Evolutionary conservation across 169 alveolate genomes (phyloP), one percentile per base, ranked within the genome.

Genomic region (Theileria orientalis): DNA sequence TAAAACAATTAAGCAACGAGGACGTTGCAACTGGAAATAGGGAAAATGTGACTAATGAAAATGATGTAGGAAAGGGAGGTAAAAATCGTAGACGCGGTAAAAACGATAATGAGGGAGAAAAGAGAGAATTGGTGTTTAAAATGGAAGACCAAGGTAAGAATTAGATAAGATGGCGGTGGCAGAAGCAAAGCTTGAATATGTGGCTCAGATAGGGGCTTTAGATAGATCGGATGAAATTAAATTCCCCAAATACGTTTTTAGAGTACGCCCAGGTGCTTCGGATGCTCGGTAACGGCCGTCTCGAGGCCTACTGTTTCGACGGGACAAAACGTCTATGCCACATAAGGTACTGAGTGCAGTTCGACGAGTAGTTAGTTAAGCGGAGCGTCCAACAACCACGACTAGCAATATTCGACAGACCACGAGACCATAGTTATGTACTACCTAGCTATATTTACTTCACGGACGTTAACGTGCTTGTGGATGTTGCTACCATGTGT

Each of bases 21-120:
- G n/a, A n/a, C n/a, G n/a, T n/a, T n/a, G n/a, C n/a, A n/a, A n/a
- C n/a, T n/a, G n/a, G n/a, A n/a, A n/a, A n/a, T n/a, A n/a, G n/a
- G n/a, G n/a, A n/a, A n/a, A n/a, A n/a, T n/a, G n/a, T n/a, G n/a
- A n/a, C n/a, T n/a, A n/a, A n/a, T n/a, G n/a, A n/a, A n/a, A n/a
- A n/a, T n/a, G n/a, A n/a, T n/a, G n/a, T 42, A 86, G 99, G 99
- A 35, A 96, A 96, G 94, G 99, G 99, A 69, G 99, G 99, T 23
- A 97, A 97, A 86, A 97, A 96, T 90, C 94, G 98, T 74, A 93
- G 99, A 78, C 91, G 99, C 80, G 99, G 98, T 41, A 97, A 97
- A 92, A 96, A 96, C 83, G 97, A 94, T 74, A 91, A 94, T 78
- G 94, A 95, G 30, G 98, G 96, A 19, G 96, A 93, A 71, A 96